Base-by-base conservation (phyloP, 345 rosid species). In the Mercurialis annua region DNA sequence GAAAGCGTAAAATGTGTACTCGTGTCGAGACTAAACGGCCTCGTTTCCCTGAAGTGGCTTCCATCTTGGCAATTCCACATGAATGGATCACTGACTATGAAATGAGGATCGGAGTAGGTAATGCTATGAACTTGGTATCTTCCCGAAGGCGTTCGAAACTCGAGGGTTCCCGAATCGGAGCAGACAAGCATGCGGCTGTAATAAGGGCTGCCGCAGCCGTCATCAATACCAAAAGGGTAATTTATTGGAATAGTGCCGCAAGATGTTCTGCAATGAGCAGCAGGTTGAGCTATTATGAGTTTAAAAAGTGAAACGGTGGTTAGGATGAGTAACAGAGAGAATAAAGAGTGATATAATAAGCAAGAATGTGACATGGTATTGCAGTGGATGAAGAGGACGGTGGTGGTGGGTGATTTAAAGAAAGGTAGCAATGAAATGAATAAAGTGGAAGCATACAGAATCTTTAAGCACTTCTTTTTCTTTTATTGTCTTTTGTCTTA, bases 11-110 rank as follows among this genome's bases (percentile, higher is more conserved):
- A 81, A 47, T 75, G 98, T 0, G 91, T 87, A 81, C 86, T 88
- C 20, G 96, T 80, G 75, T 94, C 99, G 1, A 91, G 91, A 73
- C 96, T 89, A 24, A 92, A 92, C 18, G 96, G 81, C 53, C 92
- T 80, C 0, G 97, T 88, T 0, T 92, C 84, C 14, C 95, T 86
- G 67, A 87, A 94, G 26, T 83, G 77, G 43, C 70, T 81, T 0
- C 88, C 80, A 61, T 91, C 99, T 57, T 72, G 77, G 34, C 99
- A 94, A 7, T 75, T 83, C 96, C 97, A 94, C 97, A 91, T 91
- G 64, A 78, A 91, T 4, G 91, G 92, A 76, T 91, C 99, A 6
- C 77, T 64, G 36, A 91, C 73, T 18, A 89, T 74, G 54, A 91
- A 62, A 72, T 94, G 97, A 23, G 97, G 95, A 66, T 91, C 96